Evolutionary conservation across 2,329 filamentous ascomycete species (phyloP), one percentile per base, ranked within the genome.

Genomic region (Fusarium albosuccineum): DNA sequence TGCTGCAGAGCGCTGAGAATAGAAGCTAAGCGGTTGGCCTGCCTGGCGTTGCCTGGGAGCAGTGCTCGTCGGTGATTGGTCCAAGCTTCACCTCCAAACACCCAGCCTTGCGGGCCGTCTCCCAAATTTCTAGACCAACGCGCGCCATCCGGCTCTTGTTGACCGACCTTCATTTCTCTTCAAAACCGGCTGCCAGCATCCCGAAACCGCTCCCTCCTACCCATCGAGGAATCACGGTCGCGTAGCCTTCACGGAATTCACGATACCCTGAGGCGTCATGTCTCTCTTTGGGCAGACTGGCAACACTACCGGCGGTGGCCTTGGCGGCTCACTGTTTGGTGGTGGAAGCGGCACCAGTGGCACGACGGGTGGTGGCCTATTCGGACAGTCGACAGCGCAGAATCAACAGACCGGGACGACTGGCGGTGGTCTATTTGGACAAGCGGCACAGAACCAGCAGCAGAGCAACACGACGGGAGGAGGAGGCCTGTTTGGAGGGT

Each of bases 201-300:
- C 46, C 40, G 46, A 41, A 45, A 54, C 52, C 55, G 39, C 16
- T 46, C 60, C 52, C 30, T 54, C 52, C 1, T 37, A 36, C 13
- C 30, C 14, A 37, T 22, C 16, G 16, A 45, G 30, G 29, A 52
- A 27, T 7, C 55, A 48, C 54, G 46, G 48, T 44, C 56, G 42
- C 17, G 2, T 26, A 34, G 7, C 48, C n/a, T 41, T 34, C 49
- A 41, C 13, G 36, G 42, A 50, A 22, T 22, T 27, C 42, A 48
- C 58, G 52, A 64, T 33, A 57, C 37, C 37, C 44, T 61, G 55
- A 63, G 50, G 54, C 57, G 66, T 57, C 66, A 79, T 79, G 77
- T 76, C 77, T 60, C 70, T 79, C 63, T 80, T 80, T 57, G 77
- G 77, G 57, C 73, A 75, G 68, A 51, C 73, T 36, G 72, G 65